Evolutionary conservation across 306 rosid species (phyloP).

Genomic region (Oemleria cerasiformis): DNA sequence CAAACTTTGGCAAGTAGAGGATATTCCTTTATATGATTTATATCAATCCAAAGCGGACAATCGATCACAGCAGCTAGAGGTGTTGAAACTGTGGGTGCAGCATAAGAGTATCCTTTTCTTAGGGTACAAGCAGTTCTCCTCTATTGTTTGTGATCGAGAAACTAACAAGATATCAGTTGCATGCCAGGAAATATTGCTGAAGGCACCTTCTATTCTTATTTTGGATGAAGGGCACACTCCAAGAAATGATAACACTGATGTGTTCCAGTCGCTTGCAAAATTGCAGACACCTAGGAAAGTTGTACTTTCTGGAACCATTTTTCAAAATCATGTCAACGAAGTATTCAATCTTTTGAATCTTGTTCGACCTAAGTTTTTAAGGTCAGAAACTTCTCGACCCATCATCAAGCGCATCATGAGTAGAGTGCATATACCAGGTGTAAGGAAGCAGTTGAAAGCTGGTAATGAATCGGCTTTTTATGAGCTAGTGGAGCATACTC

Average conservation of each 20-base stretch:
- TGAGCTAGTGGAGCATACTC: conserved; percentile 70
- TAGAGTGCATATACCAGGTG: conserved; percentile 57
- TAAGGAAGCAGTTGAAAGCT: conserved; percentile 41
- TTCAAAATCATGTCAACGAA: conserved; percentile 88
- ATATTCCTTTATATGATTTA: conserved; percentile 70
- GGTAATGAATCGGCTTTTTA: conserved; percentile 43
- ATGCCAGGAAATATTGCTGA: conserved; percentile 69
- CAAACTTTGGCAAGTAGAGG: conserved; percentile 87
- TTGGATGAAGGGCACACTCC: conserved; percentile 98
- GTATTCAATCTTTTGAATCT: conserved; percentile 83
- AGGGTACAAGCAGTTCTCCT: conserved; percentile 87
- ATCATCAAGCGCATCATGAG: conserved; percentile 70
- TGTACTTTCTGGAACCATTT: conserved; percentile 88
- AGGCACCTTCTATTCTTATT: conserved; percentile 73
- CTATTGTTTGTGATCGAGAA: conserved; percentile 61
- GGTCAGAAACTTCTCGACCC: conserved; percentile 55
- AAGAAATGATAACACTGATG: conserved; percentile 82
- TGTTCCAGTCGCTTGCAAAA: conserved; percentile 70
- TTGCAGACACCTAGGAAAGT: conserved; percentile 81
- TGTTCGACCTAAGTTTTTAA: conserved; percentile 75
- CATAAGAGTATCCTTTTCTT: conserved; percentile 79
- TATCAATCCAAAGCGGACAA: conserved; percentile 78
- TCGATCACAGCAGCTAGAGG: conserved; percentile 64
- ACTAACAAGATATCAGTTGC: conserved; percentile 28
- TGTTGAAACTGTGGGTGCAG: conserved; percentile 69